Percentiles rank a stretch among this genome's conserved stretches.
phyloP scores from a whole-genome alignment of 441 rosid genomes.

The Jatropha podagrica region DNA sequence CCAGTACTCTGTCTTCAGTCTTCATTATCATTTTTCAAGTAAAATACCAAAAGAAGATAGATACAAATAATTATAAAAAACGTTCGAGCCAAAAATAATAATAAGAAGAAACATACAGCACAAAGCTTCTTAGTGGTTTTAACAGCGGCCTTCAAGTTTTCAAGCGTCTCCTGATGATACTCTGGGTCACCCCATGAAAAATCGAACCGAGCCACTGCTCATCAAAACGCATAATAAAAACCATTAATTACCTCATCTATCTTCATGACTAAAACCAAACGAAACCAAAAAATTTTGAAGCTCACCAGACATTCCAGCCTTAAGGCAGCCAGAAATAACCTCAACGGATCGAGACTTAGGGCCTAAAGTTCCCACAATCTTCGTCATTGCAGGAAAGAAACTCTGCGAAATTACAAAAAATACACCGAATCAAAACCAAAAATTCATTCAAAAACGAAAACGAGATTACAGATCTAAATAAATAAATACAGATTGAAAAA shows the following conservation, averaged over 20 bases:
- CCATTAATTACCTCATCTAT: slow-evolving; percentile 15
- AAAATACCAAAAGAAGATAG: not conserved
- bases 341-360: slow-evolving; percentile 90
- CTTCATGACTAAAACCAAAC: not conserved
- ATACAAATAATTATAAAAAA: not conserved
- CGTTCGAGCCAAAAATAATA: not conserved
- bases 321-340: slow-evolving; percentile 75
- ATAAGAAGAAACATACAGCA: slow-evolving; percentile 52
- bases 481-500: not conserved
- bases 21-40: not conserved
- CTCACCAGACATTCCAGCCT: slow-evolving; percentile 94
- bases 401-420: slow-evolving; percentile 42
- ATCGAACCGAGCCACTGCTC: slow-evolving; percentile 86
- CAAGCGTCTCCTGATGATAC: slow-evolving; percentile 87
- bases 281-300: not conserved
- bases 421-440: slow-evolving; percentile 1
- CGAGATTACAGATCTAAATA: slow-evolving; percentile 2
- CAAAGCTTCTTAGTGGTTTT: slow-evolving; percentile 92
- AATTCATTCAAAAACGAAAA: slow-evolving; percentile 1
- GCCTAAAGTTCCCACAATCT: slow-evolving; percentile 97
- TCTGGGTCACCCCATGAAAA: slow-evolving; percentile 82
- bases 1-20: no score
- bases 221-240: not conserved
- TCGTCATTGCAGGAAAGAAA: slow-evolving; percentile 95
- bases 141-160: slow-evolving; percentile 77